phyloP scores from a whole-genome alignment of 495 filamentous ascomycete species.

The Chaetomidium leptoderma region DNA sequence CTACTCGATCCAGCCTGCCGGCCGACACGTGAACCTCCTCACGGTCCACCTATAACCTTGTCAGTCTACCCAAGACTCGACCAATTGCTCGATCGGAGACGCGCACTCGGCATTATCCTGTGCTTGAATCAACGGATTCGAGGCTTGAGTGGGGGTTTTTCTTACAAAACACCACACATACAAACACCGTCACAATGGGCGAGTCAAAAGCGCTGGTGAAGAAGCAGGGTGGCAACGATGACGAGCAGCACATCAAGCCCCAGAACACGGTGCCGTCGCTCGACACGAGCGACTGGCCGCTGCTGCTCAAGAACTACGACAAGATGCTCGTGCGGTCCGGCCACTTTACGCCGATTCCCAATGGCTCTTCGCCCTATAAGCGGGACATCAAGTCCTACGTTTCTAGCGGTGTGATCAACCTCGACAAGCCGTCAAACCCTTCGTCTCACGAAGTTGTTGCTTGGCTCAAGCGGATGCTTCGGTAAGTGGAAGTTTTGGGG shows the following conservation, averaged over 20 bases:
- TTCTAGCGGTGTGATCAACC: conserved; percentile 91
- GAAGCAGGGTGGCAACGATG: conserved; percentile 50
- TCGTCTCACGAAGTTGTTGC: conserved; percentile 97
- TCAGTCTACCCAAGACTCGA: background rate
- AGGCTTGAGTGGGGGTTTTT: conserved; percentile 1
- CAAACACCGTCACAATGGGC: conserved; percentile 15
- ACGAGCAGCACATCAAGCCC: conserved; percentile 81
- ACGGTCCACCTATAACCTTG: conserved; percentile 21
- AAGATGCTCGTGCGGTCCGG: conserved; percentile 80
- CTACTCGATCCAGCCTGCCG: conserved; percentile 22
- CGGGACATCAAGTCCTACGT: conserved; percentile 95
- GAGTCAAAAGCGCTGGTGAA: conserved; percentile 27
- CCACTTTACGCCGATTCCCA: conserved; percentile 91
- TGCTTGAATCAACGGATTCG: background rate
- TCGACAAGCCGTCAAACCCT: conserved; percentile 94
- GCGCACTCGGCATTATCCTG: background rate
- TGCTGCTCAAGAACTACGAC: conserved; percentile 89
- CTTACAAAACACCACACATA: conserved; percentile 1
- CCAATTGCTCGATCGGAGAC: conserved; percentile 7
- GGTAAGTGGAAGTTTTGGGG: conserved; percentile 46
- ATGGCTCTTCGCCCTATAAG: conserved; percentile 77
- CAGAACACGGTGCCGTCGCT: conserved; percentile 64
- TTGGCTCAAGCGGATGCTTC: conserved; percentile 95
- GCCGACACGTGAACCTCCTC: conserved; percentile 19
- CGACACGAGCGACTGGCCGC: conserved; percentile 77